Conservation (phyloP, 2,329 filamentous ascomycete genomes). For the Lachnellula willkommii region DNA sequence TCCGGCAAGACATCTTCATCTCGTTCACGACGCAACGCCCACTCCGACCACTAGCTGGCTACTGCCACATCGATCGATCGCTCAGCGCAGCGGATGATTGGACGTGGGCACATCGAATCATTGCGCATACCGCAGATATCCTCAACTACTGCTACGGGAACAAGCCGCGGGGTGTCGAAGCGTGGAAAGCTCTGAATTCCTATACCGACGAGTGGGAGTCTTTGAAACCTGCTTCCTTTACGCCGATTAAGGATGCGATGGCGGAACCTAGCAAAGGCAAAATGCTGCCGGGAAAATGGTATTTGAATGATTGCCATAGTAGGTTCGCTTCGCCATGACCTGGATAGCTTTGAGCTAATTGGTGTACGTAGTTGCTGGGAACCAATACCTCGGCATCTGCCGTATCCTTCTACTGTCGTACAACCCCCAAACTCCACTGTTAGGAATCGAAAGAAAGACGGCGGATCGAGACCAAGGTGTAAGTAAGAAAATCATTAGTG, state of each 20-base stretch:
- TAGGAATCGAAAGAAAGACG: constrained; percentile 8
- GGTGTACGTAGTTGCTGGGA: constrained; percentile 30
- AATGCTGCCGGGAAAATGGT: constrained; percentile 54
- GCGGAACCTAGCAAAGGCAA: constrained; percentile 28
- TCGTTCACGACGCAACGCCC: constrained; percentile 38
- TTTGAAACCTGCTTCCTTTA: constrained; percentile 46
- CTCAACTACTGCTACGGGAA: constrained; percentile 57
- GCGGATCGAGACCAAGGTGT: constrained; percentile 6
- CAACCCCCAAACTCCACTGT: constrained; percentile 29
- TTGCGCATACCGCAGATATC: constrained; percentile 59
- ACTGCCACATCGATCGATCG: constrained; percentile 47
- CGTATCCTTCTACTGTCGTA: constrained; percentile 36
- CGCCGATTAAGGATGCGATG: constrained; percentile 47
- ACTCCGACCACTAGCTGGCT: constrained; percentile 48
- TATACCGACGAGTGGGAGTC: constrained; percentile 44
- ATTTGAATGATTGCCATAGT: constrained; percentile 51
- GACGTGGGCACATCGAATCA: constrained; percentile 55
- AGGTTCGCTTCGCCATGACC: constrained; percentile 17
- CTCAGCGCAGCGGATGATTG: constrained; percentile 45
- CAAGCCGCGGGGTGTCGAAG: constrained; percentile 27
- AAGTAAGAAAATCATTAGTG: not conserved
- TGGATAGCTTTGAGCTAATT: not conserved
- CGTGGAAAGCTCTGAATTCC: constrained; percentile 42
- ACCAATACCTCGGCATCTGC: constrained; percentile 37
- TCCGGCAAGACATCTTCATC: constrained; percentile 55